Conservation (phyloP, 805 yeast genomes). For the Metschnikowia reukaufii region DNA sequence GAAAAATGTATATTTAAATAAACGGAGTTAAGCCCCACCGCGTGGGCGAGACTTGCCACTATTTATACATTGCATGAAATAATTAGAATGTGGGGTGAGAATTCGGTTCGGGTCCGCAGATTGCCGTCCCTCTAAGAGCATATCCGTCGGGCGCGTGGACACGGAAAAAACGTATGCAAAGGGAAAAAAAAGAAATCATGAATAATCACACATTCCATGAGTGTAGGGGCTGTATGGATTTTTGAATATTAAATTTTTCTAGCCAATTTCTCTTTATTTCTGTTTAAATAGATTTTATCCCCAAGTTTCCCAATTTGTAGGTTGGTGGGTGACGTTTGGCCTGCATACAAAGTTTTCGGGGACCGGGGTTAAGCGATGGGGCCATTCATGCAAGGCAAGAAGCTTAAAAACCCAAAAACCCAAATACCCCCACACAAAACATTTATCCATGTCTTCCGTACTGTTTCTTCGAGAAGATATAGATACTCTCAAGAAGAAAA, state of each 20-base stretch:
- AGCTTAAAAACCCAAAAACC: not conserved
- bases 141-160: not conserved
- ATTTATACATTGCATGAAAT: not conserved
- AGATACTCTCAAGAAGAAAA: slow-evolving; percentile 8
- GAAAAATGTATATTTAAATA: no score
- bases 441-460: not conserved
- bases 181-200: no score
- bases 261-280: no score
- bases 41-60: not conserved
- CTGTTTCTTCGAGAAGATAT: slow-evolving; percentile 3
- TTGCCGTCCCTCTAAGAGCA: not conserved
- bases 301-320: not conserved
- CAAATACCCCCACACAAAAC: no score
- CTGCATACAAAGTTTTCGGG: not conserved
- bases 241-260: no score
- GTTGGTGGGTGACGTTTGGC: not conserved
- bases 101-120: not conserved
- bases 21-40: not conserved
- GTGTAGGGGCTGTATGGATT: no score
- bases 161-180: not conserved
- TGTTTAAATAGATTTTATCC: no score
- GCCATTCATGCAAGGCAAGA: not conserved
- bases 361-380: slow-evolving; percentile 5
- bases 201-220: no score
- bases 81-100: not conserved